Base-by-base conservation (phyloP, 2,329 filamentous ascomycete genomes). In the Fusarium xyrophilum region DNA sequence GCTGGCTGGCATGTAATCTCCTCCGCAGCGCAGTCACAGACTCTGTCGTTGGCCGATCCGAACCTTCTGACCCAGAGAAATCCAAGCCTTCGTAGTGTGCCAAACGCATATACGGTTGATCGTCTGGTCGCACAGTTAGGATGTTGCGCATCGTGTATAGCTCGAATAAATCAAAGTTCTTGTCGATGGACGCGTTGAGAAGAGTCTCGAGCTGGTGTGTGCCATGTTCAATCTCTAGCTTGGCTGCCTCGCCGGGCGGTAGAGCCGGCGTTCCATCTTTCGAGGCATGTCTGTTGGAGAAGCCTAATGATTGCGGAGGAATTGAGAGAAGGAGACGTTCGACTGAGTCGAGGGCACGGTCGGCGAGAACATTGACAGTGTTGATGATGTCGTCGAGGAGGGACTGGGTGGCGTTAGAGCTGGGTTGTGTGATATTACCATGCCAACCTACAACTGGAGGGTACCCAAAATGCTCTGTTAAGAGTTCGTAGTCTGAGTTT, bases 341-440 rank as follows among this genome's bases (percentile, higher is more conserved):
- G 69, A 98, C 89, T 64, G 91, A 93, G 74, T 93, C 92, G 74
- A 97, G 89, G 56, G 93, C 94, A 78, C 91, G 91, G 80, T 97
- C 96, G 75, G 96, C 91, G 74, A 97, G 88, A 75, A 95, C 92
- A 82, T 98, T 99, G 79, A 97, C 89, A 57, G 91, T 92, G 83
- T 98, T 97, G 82, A 98, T 97, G 73, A 98, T 94, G 81, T 98
- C 95, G 87, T 99, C 96, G 76, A 99, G 91, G 42, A 99, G 88
- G 65, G 92, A 92, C 94, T 97, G 32, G 21, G 15, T 39, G 36
- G 44, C 15, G 19, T 63, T 39, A 51, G 40, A 25, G 39, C 30
- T 32, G 12, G 12, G 19, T n/a, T 14, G 17, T 19, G 13, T 21
- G 7, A 14, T 42, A 25, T 53, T 25, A 40, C 7, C 19, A 21